Base-by-base conservation (phyloP, 805 yeast species). In the Saturnispora sekii region DNA sequence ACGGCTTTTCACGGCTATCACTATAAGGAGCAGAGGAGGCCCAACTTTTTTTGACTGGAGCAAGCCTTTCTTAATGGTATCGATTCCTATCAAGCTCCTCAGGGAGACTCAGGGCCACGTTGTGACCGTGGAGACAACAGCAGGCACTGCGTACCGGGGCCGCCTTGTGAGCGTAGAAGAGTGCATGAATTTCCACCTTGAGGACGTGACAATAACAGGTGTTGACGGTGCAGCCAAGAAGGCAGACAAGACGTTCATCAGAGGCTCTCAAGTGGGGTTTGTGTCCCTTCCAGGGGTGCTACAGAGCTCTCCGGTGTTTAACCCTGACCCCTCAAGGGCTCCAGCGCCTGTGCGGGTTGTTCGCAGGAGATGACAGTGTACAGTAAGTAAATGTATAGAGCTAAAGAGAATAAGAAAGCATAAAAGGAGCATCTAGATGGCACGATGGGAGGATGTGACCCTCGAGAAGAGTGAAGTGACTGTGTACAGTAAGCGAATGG, bases 141-240 rank as follows among this genome's bases (percentile, higher is more conserved):
- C 88, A 0, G 97, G 97, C 2, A 89, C 84, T 51, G 76, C 84
- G 0, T 90, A 90, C 59, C 71, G 95, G 32, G 98, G 98, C 2
- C 87, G 83, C 59, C 72, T 90, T 38, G 60, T 82, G 3, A 96
- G 84, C 57, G 81, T 72, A 39, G 96, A 90, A 64, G 97, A 90
- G 56, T 89, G 83, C 62, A 93, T 90, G 97, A 90, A 90, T 60
- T 77, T 90, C 21, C 94, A 89, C 49, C 63, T 90, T 41, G 69
- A 76, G 51, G 95, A 90, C 58, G 94, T 84, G 35, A 76, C 83
- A 1, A 79, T 84, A 40, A 89, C 96, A 0, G 76, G 79, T 26
- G 67, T 79, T 37, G 83, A 86, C 43, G 96, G 96, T 4, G 69
- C 72, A 39, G 82, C 84, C 3, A 70, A 82, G 1, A 83, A 81